These are phyloP conservation scores for Phaeosphaeriaceae sp. DNA, from an alignment of 2,329 filamentous ascomycete genomes.

Conservation along the genomic window DNA sequence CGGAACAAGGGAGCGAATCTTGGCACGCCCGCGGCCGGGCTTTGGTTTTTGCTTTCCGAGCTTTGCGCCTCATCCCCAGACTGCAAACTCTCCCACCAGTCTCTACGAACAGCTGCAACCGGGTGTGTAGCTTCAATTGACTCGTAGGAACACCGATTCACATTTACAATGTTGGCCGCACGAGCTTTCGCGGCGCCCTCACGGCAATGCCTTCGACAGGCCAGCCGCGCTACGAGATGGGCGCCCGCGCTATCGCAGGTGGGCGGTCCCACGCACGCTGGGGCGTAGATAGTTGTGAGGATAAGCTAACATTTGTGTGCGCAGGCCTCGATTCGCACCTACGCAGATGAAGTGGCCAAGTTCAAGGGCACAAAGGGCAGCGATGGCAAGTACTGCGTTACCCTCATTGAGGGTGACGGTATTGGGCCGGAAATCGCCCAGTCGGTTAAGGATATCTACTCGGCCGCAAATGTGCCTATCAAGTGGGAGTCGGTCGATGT, in stretches of 20 bases:
- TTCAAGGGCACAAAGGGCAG: conserved; percentile 90
- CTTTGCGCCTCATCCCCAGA: conserved; percentile 30
- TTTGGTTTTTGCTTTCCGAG: conserved; percentile 37
- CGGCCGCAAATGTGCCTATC: conserved; percentile 92
- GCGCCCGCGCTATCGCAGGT: conserved; percentile 64
- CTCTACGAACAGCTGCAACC: conserved; percentile 36
- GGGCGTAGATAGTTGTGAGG: too few relatives aligned
- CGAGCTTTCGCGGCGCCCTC: conserved; percentile 78
- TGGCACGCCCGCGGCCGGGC: conserved; percentile 21
- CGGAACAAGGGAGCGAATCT: too few relatives aligned
- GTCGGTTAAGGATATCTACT: conserved; percentile 98
- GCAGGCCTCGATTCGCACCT: conserved; percentile 52
- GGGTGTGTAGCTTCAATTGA: conserved; percentile 44
- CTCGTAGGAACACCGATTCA: conserved; percentile 25
- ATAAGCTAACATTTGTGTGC: too few relatives aligned
- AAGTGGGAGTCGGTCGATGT: conserved; percentile 98
- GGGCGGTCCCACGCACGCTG: too few relatives aligned
- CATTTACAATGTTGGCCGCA: conserved; percentile 78
- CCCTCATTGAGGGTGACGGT: conserved; percentile 97
- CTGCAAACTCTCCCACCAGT: conserved; percentile 25
- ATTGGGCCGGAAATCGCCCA: conserved; percentile 98
- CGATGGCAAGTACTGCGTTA: conserved; percentile 94
- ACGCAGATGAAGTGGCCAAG: conserved; percentile 78
- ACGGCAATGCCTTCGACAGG: conserved; percentile 78
- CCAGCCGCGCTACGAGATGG: conserved; percentile 56